Base-by-base conservation (phyloP, 257 asterid genomes). In the Avicennia marina region DNA sequence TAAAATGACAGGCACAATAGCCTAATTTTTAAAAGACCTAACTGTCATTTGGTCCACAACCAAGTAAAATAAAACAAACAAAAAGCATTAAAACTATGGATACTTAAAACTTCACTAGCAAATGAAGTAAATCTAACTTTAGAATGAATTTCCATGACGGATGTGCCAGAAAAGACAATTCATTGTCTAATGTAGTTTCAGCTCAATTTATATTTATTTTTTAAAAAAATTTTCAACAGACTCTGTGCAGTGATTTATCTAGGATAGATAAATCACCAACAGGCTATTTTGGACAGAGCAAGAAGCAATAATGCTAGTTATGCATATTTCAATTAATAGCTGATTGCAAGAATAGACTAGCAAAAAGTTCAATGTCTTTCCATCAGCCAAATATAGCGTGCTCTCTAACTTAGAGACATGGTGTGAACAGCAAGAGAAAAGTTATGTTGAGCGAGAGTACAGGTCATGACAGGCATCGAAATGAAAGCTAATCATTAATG, bases 1-100 rank as follows among this genome's bases (percentile, higher is more conserved):
- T 29, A 2, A 33, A 32, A 49, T 33, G 57, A 39, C 40, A 39
- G 15, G 56, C 21, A 26, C 21, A n/a, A 43, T 44, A 38, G 19
- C 26, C 70, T 34, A 57, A 18, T 63, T 51, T n/a, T 36, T 32
- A 50, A 26, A 22, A 36, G 25, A 70, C 7, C 27, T 31, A 41
- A 52, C 4, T 12, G 25, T 58, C 31, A 0, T 48, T n/a, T 44
- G 11, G 11, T 31, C 16, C 21, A 6, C 25, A 44, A 20, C 49
- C 51, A 40, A 60, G 46, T 18, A 43, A 59, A 15, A 53, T 24
- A 25, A 47, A 52, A 32, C 36, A 52, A 50, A 51, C 36, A 17
- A 27, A 11, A 11, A 16, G 38, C 32, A 31, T 18, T 19, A 29
- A 26, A 57, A 40, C 43, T 45, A 65, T 33, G 46, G 54, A 19